phyloP scores from a whole-genome alignment of 169 alveolate species.

The Plasmodium sp. region DNA sequence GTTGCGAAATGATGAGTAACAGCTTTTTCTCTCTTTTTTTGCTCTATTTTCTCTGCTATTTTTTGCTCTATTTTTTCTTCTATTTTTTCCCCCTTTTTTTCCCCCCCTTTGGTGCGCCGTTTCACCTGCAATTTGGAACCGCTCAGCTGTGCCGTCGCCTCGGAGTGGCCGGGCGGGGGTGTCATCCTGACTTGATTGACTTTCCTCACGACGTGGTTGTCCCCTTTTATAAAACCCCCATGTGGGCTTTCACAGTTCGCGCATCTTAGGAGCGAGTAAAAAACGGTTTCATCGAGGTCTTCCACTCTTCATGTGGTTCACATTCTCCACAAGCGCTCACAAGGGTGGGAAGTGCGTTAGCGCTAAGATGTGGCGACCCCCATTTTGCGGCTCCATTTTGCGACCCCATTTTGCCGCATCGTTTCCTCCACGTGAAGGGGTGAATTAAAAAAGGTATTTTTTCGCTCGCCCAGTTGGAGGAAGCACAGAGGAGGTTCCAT shows the following conservation, averaged over 20 bases:
- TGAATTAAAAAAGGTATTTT: too few species aligned
- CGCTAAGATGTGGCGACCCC: neutral
- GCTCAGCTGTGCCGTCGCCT: neutral
- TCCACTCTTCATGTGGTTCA: neutral
- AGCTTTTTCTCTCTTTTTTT: neutral
- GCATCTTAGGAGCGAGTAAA: neutral
- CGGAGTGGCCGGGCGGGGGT: neutral
- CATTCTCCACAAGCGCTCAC: neutral
- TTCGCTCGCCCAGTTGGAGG: neutral
- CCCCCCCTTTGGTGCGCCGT: neutral
- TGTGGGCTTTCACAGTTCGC: neutral
- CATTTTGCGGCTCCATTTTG: too few species aligned
- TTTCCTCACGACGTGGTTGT: neutral
- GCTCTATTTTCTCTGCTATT: neutral
- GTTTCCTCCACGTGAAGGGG: neutral
- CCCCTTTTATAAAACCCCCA: neutral
- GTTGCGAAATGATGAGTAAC: neutral
- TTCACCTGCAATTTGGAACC: neutral
- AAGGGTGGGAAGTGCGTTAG: neutral
- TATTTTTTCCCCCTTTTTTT: neutral
- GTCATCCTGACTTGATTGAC: neutral
- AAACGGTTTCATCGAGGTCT: neutral
- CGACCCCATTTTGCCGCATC: neutral
- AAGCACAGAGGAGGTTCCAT: neutral
- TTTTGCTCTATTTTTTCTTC: neutral